These are phyloP conservation scores for Saturnispora quitensis DNA, from an alignment of 805 yeast genomes.

Conservation along the genomic window DNA sequence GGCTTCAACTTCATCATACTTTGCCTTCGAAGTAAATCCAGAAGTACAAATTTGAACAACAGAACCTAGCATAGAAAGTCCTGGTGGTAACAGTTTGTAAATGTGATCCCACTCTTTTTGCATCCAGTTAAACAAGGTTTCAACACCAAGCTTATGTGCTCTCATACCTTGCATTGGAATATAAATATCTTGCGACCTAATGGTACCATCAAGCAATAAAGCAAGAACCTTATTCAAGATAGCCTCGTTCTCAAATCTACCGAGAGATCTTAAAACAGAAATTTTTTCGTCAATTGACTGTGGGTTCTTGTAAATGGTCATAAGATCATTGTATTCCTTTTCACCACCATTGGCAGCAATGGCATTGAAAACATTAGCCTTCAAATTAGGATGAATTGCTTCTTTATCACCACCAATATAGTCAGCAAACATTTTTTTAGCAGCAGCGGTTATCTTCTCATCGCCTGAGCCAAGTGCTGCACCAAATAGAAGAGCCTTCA, in stretches of 20 bases:
- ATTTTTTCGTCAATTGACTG: constrained; percentile 50
- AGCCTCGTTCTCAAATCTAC: constrained; percentile 33
- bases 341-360: constrained; percentile 32
- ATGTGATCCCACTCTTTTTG: constrained; percentile 61
- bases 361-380: constrained; percentile 35
- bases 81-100: constrained; percentile 64
- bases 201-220: constrained; percentile 57
- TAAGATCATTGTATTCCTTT: constrained; percentile 33
- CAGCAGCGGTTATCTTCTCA: constrained; percentile 28
- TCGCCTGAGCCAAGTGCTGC: constrained; percentile 35
- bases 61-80: constrained; percentile 67
- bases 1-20: constrained; percentile 32
- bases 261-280: constrained; percentile 45
- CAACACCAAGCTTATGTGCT: constrained; percentile 53
- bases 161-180: constrained; percentile 71
- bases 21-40: constrained; percentile 32
- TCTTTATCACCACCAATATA: constrained; percentile 22
- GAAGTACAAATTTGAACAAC: constrained; percentile 54
- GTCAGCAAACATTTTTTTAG: constrained; percentile 21
- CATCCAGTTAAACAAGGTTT: constrained; percentile 67
- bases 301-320: constrained; percentile 41
- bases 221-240: constrained; percentile 33
- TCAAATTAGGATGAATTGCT: constrained; percentile 38
- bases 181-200: constrained; percentile 38
- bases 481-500: constrained; percentile 35